Conservation (phyloP, 2,329 filamentous ascomycete genomes). For the Claviceps africana region DNA sequence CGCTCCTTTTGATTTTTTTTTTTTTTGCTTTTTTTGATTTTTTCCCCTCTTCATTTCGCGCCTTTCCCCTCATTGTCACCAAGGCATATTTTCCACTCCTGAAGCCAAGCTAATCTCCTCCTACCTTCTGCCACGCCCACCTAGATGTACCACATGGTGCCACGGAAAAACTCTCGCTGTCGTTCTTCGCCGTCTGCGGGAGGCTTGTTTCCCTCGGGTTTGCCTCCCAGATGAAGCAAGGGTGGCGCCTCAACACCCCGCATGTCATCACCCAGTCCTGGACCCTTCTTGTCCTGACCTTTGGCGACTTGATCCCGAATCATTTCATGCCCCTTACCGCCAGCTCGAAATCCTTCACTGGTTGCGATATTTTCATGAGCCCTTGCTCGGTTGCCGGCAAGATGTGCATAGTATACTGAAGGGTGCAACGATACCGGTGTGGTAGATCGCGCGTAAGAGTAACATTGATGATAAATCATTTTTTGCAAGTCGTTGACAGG, state of each 20-base stretch:
- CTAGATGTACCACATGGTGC: slow-evolving; percentile 32
- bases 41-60: no score
- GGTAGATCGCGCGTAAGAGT: slow-evolving; percentile 82
- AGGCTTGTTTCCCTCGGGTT: slow-evolving; percentile 8
- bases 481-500: slow-evolving; percentile 58
- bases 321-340: slow-evolving; percentile 30
- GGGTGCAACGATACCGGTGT: slow-evolving; percentile 83
- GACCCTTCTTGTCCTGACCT: slow-evolving; percentile 11
- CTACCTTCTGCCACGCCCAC: no score
- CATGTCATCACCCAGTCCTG: slow-evolving; percentile 9
- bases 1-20: slow-evolving; percentile 16
- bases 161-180: slow-evolving; percentile 22
- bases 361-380: slow-evolving; percentile 48
- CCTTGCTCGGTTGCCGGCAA: slow-evolving; percentile 68
- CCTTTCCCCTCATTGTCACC: no score
- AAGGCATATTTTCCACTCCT: no score
- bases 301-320: slow-evolving; percentile 25
- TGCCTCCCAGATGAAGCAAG: slow-evolving; percentile 19
- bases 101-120: neutral
- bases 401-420: slow-evolving; percentile 89
- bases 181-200: slow-evolving; percentile 16
- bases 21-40: no score
- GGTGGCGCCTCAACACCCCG: slow-evolving; percentile 15
- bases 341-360: slow-evolving; percentile 29
- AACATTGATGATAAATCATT: slow-evolving; percentile 90